These are phyloP conservation scores for Flaveria robusta DNA, from an alignment of 129 eudicot species.

Conservation along the genomic window DNA sequence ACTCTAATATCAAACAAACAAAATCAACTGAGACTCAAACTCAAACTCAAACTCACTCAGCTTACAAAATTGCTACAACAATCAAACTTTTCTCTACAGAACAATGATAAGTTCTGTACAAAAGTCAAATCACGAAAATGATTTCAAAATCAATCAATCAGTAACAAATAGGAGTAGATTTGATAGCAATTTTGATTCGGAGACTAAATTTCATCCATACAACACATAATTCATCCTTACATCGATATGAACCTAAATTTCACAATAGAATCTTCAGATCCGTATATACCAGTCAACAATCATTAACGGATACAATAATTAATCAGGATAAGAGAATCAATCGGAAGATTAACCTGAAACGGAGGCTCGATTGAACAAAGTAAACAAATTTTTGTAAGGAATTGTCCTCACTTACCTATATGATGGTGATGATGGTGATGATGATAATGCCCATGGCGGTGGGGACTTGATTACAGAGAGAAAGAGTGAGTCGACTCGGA, in stretches of 20 bases:
- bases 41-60: neutral
- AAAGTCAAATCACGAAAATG: neutral
- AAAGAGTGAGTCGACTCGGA: conserved; percentile 29
- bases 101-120: neutral
- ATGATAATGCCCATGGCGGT: conserved; percentile 20
- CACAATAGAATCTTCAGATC: conserved; percentile 25
- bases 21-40: neutral
- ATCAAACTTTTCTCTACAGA: neutral
- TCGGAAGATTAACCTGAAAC: conserved; percentile 13
- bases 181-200: conserved; percentile 12
- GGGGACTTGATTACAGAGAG: conserved; percentile 23
- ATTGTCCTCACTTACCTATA: conserved; percentile 16
- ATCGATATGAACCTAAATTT: conserved; percentile 16
- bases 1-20: neutral
- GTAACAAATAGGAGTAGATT: neutral
- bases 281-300: conserved; percentile 25
- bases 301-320: neutral
- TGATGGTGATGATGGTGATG: conserved; percentile 12
- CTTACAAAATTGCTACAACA: conserved; percentile 13
- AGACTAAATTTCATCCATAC: neutral
- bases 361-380: conserved; percentile 13
- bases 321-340: neutral
- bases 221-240: conserved; percentile 20
- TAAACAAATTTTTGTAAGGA: neutral
- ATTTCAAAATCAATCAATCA: neutral